Evolutionary conservation across 768 basidiomycete genomes (phyloP).

Genomic region (Phaeotremella skinneri): DNA sequence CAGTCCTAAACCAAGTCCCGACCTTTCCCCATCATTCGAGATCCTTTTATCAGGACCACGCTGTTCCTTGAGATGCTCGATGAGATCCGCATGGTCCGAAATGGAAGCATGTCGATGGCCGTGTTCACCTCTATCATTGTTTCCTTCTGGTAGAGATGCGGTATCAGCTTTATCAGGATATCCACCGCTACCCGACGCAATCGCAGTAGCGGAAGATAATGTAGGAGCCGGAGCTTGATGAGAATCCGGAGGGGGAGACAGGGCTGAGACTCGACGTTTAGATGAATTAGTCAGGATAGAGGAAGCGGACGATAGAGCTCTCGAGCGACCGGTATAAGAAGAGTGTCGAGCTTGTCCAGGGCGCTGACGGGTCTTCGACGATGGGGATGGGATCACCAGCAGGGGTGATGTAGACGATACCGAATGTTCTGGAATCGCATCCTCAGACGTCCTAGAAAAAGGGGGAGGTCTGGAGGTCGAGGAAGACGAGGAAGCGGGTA

Average conservation of each 20-base stretch:
- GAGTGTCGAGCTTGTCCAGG: conserved; percentile 8
- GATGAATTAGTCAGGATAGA: conserved; percentile 24
- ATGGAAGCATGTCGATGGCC: neutral
- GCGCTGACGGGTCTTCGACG: neutral
- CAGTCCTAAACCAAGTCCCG: conserved; percentile 17
- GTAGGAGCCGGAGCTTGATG: conserved; percentile 17
- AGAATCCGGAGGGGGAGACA: conserved; percentile 36
- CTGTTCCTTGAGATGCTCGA: conserved; percentile 34
- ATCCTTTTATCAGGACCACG: neutral
- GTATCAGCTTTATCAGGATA: neutral
- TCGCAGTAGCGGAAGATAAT: conserved; percentile 26
- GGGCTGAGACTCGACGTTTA: conserved; percentile 25
- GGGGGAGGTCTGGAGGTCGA: neutral
- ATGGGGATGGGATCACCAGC: neutral
- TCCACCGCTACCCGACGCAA: neutral
- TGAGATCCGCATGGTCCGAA: conserved; percentile 5
- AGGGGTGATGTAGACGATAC: neutral
- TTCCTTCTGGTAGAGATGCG: neutral
- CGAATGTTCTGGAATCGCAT: neutral
- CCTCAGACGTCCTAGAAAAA: neutral
- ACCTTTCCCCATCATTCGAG: conserved; percentile 10
- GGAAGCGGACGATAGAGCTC: conserved; percentile 36
- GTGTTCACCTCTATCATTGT: conserved; percentile 2
- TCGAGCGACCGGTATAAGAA: conserved; percentile 21
- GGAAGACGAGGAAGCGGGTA: neutral